These are phyloP conservation scores for Metschnikowia picachoensis DNA, from an alignment of 805 yeast genomes.

Conservation along the genomic window DNA sequence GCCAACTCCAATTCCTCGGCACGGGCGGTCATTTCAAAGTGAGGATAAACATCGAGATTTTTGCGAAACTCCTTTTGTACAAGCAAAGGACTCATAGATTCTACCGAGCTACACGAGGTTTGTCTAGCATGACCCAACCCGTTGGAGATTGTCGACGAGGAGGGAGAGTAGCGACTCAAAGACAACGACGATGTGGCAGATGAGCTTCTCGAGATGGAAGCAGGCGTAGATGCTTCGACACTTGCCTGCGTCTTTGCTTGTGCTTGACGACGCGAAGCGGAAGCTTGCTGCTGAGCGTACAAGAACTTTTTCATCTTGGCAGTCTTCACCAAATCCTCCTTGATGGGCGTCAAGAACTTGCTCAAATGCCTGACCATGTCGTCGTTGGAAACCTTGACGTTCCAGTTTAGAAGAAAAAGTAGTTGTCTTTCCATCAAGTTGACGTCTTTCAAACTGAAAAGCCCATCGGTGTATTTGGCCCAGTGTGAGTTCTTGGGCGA, in stretches of 20 bases:
- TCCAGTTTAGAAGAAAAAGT: slow-evolving; percentile 66
- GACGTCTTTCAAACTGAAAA: slow-evolving; percentile 63
- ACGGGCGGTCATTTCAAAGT: slow-evolving; percentile 14
- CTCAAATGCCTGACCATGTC: slow-evolving; percentile 42
- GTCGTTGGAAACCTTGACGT: slow-evolving; percentile 45
- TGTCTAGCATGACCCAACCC: slow-evolving; percentile 20
- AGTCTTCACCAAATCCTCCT: slow-evolving; percentile 32
- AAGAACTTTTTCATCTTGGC: slow-evolving; percentile 32
- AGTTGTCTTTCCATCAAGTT: slow-evolving; percentile 80
- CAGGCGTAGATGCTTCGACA: slow-evolving; percentile 1
- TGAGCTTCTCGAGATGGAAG: slow-evolving; percentile 15
- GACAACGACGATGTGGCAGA: slow-evolving; percentile 16
- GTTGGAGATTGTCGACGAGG: slow-evolving; percentile 5
- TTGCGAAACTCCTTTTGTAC: background rate
- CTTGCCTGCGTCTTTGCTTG: slow-evolving; percentile 1
- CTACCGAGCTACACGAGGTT: slow-evolving; percentile 19
- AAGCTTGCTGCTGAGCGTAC: slow-evolving; percentile 23
- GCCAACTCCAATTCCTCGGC: slow-evolving; percentile 15
- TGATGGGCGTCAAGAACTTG: slow-evolving; percentile 51
- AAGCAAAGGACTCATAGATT: slow-evolving; percentile 14
- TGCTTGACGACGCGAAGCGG: slow-evolving; percentile 7
- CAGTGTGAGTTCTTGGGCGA: slow-evolving; percentile 77
- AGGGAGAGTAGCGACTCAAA: slow-evolving; percentile 11
- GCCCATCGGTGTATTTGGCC: slow-evolving; percentile 75
- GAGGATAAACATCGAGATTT: slow-evolving; percentile 11